Base-by-base conservation (phyloP, 345 rosid genomes). In the Limnanthes douglasii region DNA sequence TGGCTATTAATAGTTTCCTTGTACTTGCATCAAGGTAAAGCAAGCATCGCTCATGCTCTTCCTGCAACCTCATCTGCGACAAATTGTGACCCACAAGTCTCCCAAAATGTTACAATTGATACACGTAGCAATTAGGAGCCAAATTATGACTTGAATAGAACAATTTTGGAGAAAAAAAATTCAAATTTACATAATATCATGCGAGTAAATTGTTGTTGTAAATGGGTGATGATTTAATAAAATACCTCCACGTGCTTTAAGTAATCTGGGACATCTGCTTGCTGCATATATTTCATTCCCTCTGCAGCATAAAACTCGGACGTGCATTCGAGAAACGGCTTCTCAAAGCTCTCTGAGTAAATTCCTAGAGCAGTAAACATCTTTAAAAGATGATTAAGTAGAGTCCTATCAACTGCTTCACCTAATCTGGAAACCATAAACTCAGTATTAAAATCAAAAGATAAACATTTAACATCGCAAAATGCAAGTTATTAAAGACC, bases 201-300 rank as follows among this genome's bases (percentile, higher is more conserved):
- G 16, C 39, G 30, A 55, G 46, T n/a, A n/a, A n/a, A n/a, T n/a
- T n/a, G n/a, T n/a, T n/a, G n/a, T n/a, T n/a, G n/a, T n/a, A n/a
- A n/a, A n/a, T n/a, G n/a, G n/a, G n/a, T n/a, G n/a, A n/a, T n/a
- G n/a, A n/a, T n/a, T n/a, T n/a, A n/a, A 18, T 17, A 41, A 31
- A 19, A 51, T 51, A 90, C 98, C 96, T 90, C 98, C 39, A 90
- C 98, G 37, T 84, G 98, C 68, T 80, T 90, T 59, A 84, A 54
- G 66, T 84, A 90, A 60, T 90, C 98, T 22, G 98, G 94, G 52
- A 90, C 88, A 50, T 90, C 94, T n/a, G 74, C 72, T 55, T 80
- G 98, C 63, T 90, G 98, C 88, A 84, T 80, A 66, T 68, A 80
- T 54, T 71, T 75, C 96, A 77, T 78, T 50, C 98, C 98, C 62